These are phyloP conservation scores for Zychaea mexicana DNA, from an alignment of 371 early-diverging fungal genomes.

Conservation along the genomic window DNA sequence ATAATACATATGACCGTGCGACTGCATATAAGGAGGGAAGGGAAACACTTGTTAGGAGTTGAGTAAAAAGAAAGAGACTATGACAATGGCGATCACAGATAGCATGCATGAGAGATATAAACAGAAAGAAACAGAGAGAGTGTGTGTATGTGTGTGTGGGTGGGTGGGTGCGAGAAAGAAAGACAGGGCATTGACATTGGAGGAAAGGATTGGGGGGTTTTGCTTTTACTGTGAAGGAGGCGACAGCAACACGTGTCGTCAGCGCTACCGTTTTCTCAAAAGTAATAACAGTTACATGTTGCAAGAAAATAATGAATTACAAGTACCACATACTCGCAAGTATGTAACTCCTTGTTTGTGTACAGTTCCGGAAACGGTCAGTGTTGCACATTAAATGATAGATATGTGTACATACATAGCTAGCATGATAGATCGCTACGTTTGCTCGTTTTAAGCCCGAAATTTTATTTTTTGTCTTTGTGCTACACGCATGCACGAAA, in stretches of 20 bases:
- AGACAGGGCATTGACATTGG: not conserved
- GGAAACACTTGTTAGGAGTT: too few relatives aligned
- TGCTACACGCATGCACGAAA: slow-evolving; percentile 3
- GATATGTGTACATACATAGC: too few relatives aligned
- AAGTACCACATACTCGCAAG: too few relatives aligned
- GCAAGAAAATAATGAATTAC: not conserved
- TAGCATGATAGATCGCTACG: too few relatives aligned
- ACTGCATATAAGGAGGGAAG: not conserved
- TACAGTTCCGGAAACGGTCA: too few relatives aligned
- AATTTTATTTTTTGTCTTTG: not conserved
- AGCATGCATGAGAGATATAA: too few relatives aligned
- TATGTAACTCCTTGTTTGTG: not conserved
- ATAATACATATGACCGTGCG: slow-evolving; percentile 1
- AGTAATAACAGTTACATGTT: not conserved
- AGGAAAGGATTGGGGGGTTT: not conserved
- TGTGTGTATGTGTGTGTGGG: too few relatives aligned
- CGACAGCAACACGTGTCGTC: slow-evolving; percentile 7
- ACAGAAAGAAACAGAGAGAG: too few relatives aligned
- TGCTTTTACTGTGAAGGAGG: not conserved
- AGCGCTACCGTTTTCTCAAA: not conserved
- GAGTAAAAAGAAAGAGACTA: not conserved
- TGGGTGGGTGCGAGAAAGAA: too few relatives aligned
- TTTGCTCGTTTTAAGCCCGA: too few relatives aligned
- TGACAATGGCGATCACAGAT: not conserved
- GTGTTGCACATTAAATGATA: too few relatives aligned